Conservation (phyloP, 73 alveolate species). For the Paramecium biaurelia region DNA sequence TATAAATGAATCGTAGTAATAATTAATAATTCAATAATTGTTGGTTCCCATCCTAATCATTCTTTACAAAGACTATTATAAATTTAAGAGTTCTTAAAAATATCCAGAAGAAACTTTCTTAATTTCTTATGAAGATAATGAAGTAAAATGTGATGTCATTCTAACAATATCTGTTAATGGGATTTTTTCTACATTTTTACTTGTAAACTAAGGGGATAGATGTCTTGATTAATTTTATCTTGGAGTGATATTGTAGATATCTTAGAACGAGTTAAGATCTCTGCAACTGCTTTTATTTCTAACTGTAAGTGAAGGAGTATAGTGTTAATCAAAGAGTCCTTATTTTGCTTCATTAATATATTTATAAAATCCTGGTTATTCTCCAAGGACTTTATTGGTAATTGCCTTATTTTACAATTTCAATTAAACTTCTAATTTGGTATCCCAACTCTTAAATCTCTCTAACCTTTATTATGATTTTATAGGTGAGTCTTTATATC, state of each 20-base stretch:
- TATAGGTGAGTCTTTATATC: constrained; percentile 14
- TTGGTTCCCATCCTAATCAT: not conserved
- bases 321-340: not conserved
- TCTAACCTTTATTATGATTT: not conserved
- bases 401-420: not conserved
- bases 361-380: not conserved
- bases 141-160: constrained; percentile 16
- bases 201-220: not conserved
- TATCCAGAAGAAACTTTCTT: not conserved
- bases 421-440: not conserved
- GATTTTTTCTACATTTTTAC: not conserved
- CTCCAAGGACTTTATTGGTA: constrained; percentile 1
- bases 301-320: not conserved
- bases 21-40: not conserved
- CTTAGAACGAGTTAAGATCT: not conserved
- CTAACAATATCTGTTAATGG: constrained; percentile 19
- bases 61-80: not conserved
- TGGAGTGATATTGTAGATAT: not conserved
- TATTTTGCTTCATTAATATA: not conserved
- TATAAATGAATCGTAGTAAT: not conserved
- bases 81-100: not conserved
- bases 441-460: constrained; percentile 21
- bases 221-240: not conserved
- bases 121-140: not conserved
- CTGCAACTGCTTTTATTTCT: not conserved